Conservation (phyloP, 129 eudicot species). For the Heracleum sosnowskyi region DNA sequence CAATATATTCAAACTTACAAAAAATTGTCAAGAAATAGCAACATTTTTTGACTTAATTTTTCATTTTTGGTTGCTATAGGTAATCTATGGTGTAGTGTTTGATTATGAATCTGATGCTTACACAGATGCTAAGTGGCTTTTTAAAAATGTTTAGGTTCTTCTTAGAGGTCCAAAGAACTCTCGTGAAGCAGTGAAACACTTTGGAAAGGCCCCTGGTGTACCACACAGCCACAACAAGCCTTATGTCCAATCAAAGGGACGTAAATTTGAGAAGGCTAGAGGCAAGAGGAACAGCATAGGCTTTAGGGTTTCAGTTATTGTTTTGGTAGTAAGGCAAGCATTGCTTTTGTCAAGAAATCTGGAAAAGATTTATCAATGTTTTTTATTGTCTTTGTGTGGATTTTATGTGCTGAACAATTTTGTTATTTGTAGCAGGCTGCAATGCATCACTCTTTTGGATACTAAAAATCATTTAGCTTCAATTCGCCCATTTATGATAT, state of each 20-base stretch:
- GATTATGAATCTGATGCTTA: no score
- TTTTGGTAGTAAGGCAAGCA: background rate
- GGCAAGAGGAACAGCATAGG: slow-evolving; percentile 2
- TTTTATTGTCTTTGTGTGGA: background rate
- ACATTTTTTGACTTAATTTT: no score
- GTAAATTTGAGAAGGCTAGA: background rate
- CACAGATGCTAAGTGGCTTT: background rate
- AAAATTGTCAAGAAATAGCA: no score
- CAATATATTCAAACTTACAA: no score
- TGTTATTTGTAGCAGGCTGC: background rate
- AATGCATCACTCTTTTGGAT: background rate
- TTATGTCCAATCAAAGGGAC: background rate
- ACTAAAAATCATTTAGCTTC: background rate
- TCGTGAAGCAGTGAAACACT: background rate
- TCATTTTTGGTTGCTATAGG: no score
- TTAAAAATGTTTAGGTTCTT: background rate
- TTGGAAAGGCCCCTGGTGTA: background rate
- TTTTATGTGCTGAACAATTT: background rate
- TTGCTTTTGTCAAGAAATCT: background rate
- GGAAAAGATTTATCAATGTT: background rate
- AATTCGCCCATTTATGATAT: no score
- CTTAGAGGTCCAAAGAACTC: slow-evolving; percentile 1
- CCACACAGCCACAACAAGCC: slow-evolving; percentile 1
- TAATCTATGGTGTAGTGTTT: no score
- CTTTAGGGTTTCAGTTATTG: background rate